Evolutionary conservation across 2,329 filamentous ascomycete species (phyloP).

Genomic region (Fonsecaea monophora): DNA sequence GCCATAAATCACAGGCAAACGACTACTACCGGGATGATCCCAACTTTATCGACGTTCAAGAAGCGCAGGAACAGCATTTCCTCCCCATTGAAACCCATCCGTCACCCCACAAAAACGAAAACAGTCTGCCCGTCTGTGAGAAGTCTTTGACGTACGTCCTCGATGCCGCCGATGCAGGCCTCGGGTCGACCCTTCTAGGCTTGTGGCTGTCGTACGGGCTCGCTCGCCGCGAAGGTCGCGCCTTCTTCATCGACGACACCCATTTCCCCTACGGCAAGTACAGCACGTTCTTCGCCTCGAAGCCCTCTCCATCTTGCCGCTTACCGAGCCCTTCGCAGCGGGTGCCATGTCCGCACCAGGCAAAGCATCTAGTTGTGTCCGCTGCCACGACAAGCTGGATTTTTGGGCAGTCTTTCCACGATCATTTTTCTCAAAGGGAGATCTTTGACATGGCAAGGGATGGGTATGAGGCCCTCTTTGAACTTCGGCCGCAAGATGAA

Average conservation of each 20-base stretch:
- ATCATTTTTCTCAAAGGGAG: constrained; percentile 63
- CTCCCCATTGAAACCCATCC: constrained; percentile 53
- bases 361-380: constrained; percentile 76
- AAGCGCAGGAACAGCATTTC: constrained; percentile 71
- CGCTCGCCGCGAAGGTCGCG: constrained; percentile 73
- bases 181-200: constrained; percentile 77
- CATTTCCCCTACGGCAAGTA: constrained; percentile 83
- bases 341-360: constrained; percentile 78
- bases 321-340: constrained; percentile 77
- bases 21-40: constrained; percentile 68
- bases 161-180: constrained; percentile 74
- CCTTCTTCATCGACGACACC: constrained; percentile 85
- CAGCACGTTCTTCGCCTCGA: constrained; percentile 70
- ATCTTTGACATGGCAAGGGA: constrained; percentile 72
- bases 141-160: constrained; percentile 78
- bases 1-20: constrained; percentile 56
- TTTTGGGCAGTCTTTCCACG: constrained; percentile 66
- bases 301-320: constrained; percentile 67
- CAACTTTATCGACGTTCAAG: constrained; percentile 75
- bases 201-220: constrained; percentile 85
- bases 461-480: constrained; percentile 78
- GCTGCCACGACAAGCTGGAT: constrained; percentile 69
- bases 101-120: constrained; percentile 18
- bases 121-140: constrained; percentile 63
- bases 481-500: constrained; percentile 69